Conservation (phyloP, 441 rosid genomes). For the Bocquillonia castaneifolia region DNA sequence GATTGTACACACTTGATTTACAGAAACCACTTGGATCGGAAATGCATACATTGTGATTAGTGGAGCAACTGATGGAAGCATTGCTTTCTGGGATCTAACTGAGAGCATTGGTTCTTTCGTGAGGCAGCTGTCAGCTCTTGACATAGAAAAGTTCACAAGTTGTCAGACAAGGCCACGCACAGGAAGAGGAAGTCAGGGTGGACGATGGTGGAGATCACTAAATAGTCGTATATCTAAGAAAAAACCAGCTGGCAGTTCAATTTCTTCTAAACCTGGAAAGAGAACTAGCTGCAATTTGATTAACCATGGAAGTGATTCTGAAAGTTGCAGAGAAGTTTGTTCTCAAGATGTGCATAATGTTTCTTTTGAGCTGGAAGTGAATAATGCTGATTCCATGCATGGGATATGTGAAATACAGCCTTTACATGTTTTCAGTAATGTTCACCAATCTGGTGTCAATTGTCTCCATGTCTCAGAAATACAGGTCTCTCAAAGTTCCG, state of each 20-base stretch:
- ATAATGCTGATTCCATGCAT: constrained; percentile 30
- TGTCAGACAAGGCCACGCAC: constrained; percentile 80
- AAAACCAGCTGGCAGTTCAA: constrained; percentile 23
- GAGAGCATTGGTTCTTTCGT: constrained; percentile 61
- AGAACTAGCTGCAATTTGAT: constrained; percentile 17
- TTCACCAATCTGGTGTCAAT: constrained; percentile 90
- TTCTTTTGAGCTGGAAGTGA: constrained; percentile 27
- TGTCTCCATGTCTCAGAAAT: constrained; percentile 65
- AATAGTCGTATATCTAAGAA: constrained; percentile 28
- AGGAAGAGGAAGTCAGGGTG: constrained; percentile 98
- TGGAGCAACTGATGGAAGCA: constrained; percentile 96
- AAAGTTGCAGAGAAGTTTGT: constrained; percentile 18
- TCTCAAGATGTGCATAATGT: constrained; percentile 24
- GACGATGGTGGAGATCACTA: constrained; percentile 72
- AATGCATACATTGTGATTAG: constrained; percentile 62
- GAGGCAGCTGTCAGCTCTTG: constrained; percentile 45
- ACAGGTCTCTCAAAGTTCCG: constrained; percentile 30
- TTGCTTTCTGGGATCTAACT: constrained; percentile 85
- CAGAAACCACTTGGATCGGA: constrained; percentile 43
- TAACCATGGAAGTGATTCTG: constrained; percentile 24
- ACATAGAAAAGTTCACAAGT: constrained; percentile 51
- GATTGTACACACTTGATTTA: constrained; percentile 17
- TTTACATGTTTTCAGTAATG: constrained; percentile 41
- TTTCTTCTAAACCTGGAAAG: constrained; percentile 22
- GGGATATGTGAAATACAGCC: constrained; percentile 59